Evolutionary conservation across 2,329 filamentous ascomycete genomes (phyloP), one percentile per base, ranked within the genome.

Genomic region (Sarocladium strictum): DNA sequence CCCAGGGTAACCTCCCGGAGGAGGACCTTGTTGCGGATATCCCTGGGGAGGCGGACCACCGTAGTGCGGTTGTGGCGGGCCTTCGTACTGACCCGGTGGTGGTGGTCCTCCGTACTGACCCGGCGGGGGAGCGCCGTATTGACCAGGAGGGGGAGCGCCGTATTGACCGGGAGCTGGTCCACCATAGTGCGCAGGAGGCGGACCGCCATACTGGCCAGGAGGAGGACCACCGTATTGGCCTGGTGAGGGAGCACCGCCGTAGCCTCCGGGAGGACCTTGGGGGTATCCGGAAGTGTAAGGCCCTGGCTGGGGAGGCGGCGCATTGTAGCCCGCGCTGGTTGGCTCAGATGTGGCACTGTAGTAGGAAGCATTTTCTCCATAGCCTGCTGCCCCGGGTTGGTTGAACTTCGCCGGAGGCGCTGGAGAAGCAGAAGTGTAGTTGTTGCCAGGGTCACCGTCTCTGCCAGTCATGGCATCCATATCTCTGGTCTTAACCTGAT

Each of bases 401-500:
- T 64, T 59, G 63, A 55, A 64, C 27, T 9, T 17, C 60, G 59
- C 6, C 10, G 56, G 61, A 59, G 62, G 63, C 2, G 69, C 70
- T 41, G 76, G 70, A 2, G 72, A 71, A 53, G 61, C 64, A 2
- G 74, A 74, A 27, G 69, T 58, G 54, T 72, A 72, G 53, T 68
- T 69, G 56, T 65, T 49, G 35, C 64, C 58, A 53, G 70, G 62
- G 37, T 72, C 68, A 19, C 69, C 69, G 56, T 80, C 75, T 3
- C 70, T 69, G 2, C 76, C 78, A 38, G 73, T 74, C 75, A 83
- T 77, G 12, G 78, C 77, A 53, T 74, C 71, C 12, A 84, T 65
- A 58, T 86, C 82, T 56, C 82, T 75, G 2, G 76, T 79, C 59
- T 78, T 76, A 54, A 86, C 80, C 62, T 86, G 79, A 10, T 75